Conservation (phyloP, 1,139 yeast genomes). For the Sugiyamaella paludigena region DNA sequence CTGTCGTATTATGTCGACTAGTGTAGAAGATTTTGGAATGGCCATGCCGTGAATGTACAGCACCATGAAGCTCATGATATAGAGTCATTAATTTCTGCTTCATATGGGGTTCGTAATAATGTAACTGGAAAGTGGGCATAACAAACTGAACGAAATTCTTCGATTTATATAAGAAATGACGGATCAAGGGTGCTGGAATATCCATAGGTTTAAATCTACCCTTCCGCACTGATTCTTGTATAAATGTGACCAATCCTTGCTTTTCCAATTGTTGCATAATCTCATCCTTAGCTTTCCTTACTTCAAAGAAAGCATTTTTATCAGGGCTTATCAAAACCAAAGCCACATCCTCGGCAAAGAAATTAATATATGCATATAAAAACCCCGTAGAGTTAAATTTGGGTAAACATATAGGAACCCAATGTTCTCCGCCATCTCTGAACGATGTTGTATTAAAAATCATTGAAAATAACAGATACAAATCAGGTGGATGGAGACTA, state of each 20-base stretch:
- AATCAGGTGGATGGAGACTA: constrained; percentile 66
- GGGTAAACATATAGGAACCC: constrained; percentile 94
- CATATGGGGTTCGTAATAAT: constrained; percentile 32
- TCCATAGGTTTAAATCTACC: constrained; percentile 49
- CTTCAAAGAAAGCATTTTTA: constrained; percentile 74
- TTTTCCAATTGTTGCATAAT: constrained; percentile 47
- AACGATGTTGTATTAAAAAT: constrained; percentile 54
- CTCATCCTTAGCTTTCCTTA: constrained; percentile 58
- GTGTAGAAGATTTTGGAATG: constrained; percentile 34
- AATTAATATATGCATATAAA: constrained; percentile 72
- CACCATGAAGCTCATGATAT: constrained; percentile 45
- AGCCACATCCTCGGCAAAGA: constrained; percentile 52
- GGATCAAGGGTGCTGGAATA: constrained; percentile 58
- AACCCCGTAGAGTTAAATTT: constrained; percentile 87
- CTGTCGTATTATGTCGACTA: constrained; percentile 42
- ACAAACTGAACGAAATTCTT: constrained; percentile 60
- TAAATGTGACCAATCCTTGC: constrained; percentile 38
- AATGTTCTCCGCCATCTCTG: constrained; percentile 65
- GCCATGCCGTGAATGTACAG: constrained; percentile 32
- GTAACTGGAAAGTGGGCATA: constrained; percentile 42
- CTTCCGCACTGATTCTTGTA: constrained; percentile 41
- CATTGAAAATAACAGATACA: constrained; percentile 61
- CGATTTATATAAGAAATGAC: constrained; percentile 80
- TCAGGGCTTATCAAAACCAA: constrained; percentile 77
- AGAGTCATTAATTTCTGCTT: constrained; percentile 41